A percentile compares a stretch with the other conserved stretches of the same genome.
Conservation (phyloP, 176 grass and related monocot genomes). For the Metroxylon sagu region DNA sequence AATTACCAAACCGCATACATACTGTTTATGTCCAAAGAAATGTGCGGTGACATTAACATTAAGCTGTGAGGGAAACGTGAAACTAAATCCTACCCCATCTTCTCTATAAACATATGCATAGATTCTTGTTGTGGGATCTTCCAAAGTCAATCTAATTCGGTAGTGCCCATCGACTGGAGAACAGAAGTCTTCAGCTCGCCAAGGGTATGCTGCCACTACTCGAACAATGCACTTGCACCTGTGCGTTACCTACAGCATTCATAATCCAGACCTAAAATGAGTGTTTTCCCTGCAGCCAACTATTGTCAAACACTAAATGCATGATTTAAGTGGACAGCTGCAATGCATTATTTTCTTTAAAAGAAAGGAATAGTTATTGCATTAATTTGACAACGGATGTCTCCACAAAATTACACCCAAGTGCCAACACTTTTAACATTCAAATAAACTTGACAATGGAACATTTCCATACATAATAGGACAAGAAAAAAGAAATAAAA, state of each 20-base stretch:
- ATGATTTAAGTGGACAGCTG: neutral
- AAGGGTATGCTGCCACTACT: conserved; percentile 58
- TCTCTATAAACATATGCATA: conserved; percentile 43
- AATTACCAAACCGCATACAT: no score
- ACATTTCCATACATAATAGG: no score
- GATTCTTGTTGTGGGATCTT: conserved; percentile 87
- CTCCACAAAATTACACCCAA: no score
- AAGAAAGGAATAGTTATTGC: no score
- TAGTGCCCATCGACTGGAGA: conserved; percentile 24
- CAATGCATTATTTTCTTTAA: no score
- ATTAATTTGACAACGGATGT: no score
- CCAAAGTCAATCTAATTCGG: conserved; percentile 41
- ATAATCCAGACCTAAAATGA: neutral
- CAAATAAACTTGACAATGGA: no score
- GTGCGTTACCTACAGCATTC: conserved; percentile 39
- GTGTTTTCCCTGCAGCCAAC: neutral
- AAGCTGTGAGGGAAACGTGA: neutral
- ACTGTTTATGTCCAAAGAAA: no score
- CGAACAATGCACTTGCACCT: conserved; percentile 61
- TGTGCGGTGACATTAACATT: no score
- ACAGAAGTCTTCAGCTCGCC: conserved; percentile 17
- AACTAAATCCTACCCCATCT: conserved; percentile 49
- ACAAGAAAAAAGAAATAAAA: no score
- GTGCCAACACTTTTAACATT: no score
- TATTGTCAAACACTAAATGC: neutral